Base-by-base conservation (phyloP, 345 rosid genomes). In the Dovyalis caffra region DNA sequence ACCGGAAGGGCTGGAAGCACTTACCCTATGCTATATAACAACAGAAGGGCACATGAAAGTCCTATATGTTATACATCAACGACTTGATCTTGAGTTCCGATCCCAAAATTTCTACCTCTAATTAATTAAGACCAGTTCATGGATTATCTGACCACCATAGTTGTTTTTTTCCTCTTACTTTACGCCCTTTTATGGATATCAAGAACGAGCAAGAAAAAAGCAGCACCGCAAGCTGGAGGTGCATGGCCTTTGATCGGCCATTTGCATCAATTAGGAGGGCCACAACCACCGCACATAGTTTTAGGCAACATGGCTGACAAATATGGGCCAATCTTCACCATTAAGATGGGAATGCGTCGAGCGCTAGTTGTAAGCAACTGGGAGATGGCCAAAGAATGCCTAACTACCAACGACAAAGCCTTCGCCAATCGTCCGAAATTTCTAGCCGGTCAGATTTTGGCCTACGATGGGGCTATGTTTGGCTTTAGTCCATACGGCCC, bases 291-390 rank as follows among this genome's bases (percentile, higher is more conserved):
- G 1, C 85, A 83, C 43, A 37, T 68, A 21, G 74, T 60, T 6
- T 56, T 86, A 35, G 85, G 75, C 5, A 11, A 77, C 25, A 66
- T 86, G 87, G 85, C 79, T 1, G 82, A 83, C 74, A 77, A 75
- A 12, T 23, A 43, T 43, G 86, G 86, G 16, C 74, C 79, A 3
- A 75, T 83, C 32, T 86, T 86, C 74, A 78, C 81, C 20, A 43
- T 86, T 74, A 73, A 71, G 74, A 8, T 84, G 25, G 84, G 89
- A 1, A 31, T 72, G 7, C 64, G 61, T 51, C 61, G 57, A 23
- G 58, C 85, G 1, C 8, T 85, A 33, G 77, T 85, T 0, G 84
- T 79, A 4, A 86, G 73, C 64, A 66, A 53, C 32, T 77, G 74
- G 85, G 82, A 83, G 40, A 29, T 58, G 1, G 82, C 79, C 3